Base-by-base conservation (phyloP, 257 asterid species). In the Knoxia roxburghii region DNA sequence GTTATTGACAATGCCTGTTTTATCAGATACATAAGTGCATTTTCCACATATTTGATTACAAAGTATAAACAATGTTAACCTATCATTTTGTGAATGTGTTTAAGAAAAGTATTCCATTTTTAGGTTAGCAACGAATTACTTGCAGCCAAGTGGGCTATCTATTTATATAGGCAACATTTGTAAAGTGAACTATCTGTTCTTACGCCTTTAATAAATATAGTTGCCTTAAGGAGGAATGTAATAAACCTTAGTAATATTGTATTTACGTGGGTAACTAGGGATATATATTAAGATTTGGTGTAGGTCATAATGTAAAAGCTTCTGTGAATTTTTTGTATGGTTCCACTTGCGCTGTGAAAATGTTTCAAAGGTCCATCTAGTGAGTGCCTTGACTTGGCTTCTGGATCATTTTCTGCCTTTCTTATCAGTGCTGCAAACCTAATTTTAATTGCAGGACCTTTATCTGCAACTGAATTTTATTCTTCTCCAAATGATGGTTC, bases 371-470 rank as follows among this genome's bases (percentile, higher is more conserved):
- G 18, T 43, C 12, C 1, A 27, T 10, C 30, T 15, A 29, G 6
- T 43, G 23, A 13, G 30, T 45, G 35, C 49, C 20, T 10, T 35
- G 61, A 64, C 56, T 73, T 30, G 40, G 27, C 46, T 65, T 64
- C 8, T 59, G 48, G 61, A 59, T 50, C 43, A 50, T 59, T 46
- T 29, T 14, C n/a, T n/a, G 6, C 17, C 18, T 21, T 11, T 59
- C 35, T 27, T 3, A 43, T 43, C 6, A 14, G n/a, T 62, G 55
- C 52, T 17, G 17, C 32, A 58, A 58, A 37, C 24, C 20, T 9
- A 24, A 41, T 62, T 58, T 62, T 20, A 64, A 81, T 72, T 77
- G 80, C 81, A 94, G 99, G 86, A 71, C 99, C 99, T 23, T 78
- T 94, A 75, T 75, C 99, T 41, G 90, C 96, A 23, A 64, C 73